A percentile compares a stretch with the other conserved stretches of the same genome.
Conservation (phyloP, 1,284 basidiomycete species). For the Melampsora occidentalis region DNA sequence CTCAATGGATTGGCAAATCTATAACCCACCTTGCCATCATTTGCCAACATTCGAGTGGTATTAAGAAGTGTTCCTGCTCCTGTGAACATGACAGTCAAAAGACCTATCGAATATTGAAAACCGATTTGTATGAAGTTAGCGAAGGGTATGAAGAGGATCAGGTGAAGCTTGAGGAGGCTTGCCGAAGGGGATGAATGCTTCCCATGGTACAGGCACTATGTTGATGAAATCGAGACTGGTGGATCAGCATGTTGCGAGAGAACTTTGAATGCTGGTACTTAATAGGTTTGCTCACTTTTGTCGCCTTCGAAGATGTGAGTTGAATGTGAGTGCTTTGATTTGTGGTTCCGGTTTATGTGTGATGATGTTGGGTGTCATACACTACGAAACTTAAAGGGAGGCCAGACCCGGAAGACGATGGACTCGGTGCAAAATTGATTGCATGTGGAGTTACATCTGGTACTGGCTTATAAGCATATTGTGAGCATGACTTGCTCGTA, state of each 20-base stretch:
- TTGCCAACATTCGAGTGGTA: conserved; percentile 70
- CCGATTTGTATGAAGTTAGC: background rate
- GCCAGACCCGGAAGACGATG: too few relatives aligned
- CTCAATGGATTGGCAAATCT: background rate
- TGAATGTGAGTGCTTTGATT: too few relatives aligned
- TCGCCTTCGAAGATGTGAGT: too few relatives aligned
- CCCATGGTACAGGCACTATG: conserved; percentile 81
- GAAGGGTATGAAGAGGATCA: background rate
- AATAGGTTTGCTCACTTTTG: too few relatives aligned
- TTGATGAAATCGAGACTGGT: background rate
- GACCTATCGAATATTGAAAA: conserved; percentile 59
- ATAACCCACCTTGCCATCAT: conserved; percentile 76
- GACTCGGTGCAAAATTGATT: too few relatives aligned
- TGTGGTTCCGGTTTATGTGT: too few relatives aligned
- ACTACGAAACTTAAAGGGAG: too few relatives aligned
- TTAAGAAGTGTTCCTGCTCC: conserved; percentile 80
- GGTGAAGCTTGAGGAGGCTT: background rate
- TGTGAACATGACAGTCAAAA: conserved; percentile 82
- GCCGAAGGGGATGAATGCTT: conserved; percentile 74
- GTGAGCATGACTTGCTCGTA: too few relatives aligned
- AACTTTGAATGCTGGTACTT: too few relatives aligned
- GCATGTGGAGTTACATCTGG: too few relatives aligned
- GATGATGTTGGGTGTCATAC: too few relatives aligned
- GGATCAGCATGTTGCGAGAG: background rate
- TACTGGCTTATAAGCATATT: too few relatives aligned